Base-by-base conservation (phyloP, 306 rosid genomes). In the Rosa lucieae region DNA sequence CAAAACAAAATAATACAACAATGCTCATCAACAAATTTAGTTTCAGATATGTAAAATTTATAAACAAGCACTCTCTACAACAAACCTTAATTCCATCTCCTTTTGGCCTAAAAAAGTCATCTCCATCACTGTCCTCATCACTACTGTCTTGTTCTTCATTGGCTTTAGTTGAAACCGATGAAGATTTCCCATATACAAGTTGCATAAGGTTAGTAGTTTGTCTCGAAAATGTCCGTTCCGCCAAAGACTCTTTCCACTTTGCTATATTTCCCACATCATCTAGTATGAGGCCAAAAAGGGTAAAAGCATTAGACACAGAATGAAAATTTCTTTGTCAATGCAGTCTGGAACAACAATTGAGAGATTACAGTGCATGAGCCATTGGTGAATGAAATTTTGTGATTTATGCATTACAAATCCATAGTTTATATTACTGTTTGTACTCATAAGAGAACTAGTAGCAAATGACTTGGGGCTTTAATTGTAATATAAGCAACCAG, bases 181-280 rank as follows among this genome's bases (percentile, higher is more conserved):
- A 83, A 75, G 92, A 77, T 73, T 91, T 94, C 83, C 93, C 94
- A 70, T 95, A 95, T 59, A 95, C 98, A 67, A 89, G 88, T 86
- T 92, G 93, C 98, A 90, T 92, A 81, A 95, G 88, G 78, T 91
- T 91, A 76, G 86, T 77, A 70, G 79, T 70, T 83, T 88, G 89
- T 71, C 83, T 87, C 18, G 88, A 85, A 70, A 65, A 67, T 15
- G 94, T 77, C 86, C 90, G 90, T 81, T 90, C 88, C 13, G 79
- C 78, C 88, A 92, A 83, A 70, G 88, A 78, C 76, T 95, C 94
- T 78, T 93, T 95, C 98, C 99, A 95, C 87, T 87, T 91, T 67
- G 98, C 88, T 76, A 83, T 89, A 81, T 93, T 93, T 73, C 97
- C 98, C 86, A 84, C 62, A 72, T 44, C 89, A 72, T 85, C 88